Evolutionary conservation across 1,139 yeast genomes (phyloP).

Genomic region (Keqinozyma sinolaborantium): DNA sequence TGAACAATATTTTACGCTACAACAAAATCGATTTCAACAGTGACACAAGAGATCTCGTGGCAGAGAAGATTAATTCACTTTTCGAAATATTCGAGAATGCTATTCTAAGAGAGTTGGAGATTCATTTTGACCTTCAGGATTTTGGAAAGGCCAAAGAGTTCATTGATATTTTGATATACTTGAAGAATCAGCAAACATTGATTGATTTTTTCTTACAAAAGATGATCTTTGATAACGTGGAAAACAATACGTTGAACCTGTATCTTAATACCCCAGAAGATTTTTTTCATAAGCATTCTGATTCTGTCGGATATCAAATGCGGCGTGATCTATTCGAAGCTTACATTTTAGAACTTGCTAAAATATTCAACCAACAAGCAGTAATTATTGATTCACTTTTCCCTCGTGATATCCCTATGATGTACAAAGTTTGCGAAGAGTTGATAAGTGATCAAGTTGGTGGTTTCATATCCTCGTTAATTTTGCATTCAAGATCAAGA

Average conservation of each 20-base stretch:
- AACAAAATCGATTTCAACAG: slow-evolving; percentile 36
- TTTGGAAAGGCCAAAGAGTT: slow-evolving; percentile 31
- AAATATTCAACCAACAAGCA: slow-evolving; percentile 34
- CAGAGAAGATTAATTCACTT: slow-evolving; percentile 52
- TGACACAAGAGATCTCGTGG: slow-evolving; percentile 28
- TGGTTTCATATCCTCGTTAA: slow-evolving; percentile 29
- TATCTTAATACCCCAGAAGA: slow-evolving; percentile 18
- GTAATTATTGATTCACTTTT: slow-evolving; percentile 36
- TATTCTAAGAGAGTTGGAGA: slow-evolving; percentile 65
- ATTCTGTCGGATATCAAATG: no score
- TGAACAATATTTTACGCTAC: slow-evolving; percentile 36
- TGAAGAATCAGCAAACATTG: slow-evolving; percentile 42
- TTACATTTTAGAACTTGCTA: slow-evolving; percentile 24
- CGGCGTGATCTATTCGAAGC: slow-evolving; percentile 14
- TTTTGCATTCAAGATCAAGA: slow-evolving; percentile 25
- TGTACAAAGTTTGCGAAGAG: slow-evolving; percentile 48
- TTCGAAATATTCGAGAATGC: slow-evolving; percentile 75
- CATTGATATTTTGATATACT: slow-evolving; percentile 31
- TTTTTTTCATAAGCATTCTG: slow-evolving; percentile 17
- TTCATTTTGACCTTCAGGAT: slow-evolving; percentile 52
- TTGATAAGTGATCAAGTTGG: slow-evolving; percentile 38
- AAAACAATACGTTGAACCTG: slow-evolving; percentile 26
- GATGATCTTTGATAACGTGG: slow-evolving; percentile 37
- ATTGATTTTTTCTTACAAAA: slow-evolving; percentile 46
- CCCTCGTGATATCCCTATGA: slow-evolving; percentile 41